Conservation (phyloP, 306 rosid species). For the Glycine latifolia region DNA sequence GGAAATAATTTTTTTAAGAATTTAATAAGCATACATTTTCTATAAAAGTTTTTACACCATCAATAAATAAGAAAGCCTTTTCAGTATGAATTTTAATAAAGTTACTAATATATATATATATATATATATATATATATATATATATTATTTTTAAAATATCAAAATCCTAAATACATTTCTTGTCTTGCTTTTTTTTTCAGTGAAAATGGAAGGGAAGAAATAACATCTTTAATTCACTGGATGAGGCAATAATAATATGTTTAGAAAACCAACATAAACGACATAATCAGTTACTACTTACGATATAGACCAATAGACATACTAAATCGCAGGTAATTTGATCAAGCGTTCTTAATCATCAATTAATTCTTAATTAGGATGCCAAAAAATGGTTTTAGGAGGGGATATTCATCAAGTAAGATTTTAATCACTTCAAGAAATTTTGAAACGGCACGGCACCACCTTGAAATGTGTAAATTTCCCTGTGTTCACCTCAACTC, state of each 20-base stretch:
- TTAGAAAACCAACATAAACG: background rate
- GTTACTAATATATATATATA: no score
- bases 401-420: background rate
- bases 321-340: background rate
- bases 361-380: no score
- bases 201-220: background rate
- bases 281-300: no score
- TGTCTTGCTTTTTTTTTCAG: background rate
- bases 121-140: no score
- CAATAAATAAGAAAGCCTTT: no score
- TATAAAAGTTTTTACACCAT: no score
- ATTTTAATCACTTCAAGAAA: background rate
- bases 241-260: background rate
- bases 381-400: background rate
- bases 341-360: background rate
- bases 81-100: no score
- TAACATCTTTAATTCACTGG: background rate
- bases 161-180: background rate
- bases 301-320: no score
- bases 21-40: no score
- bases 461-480: constrained; percentile 18
- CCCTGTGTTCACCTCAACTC: constrained; percentile 56
- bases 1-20: no score
- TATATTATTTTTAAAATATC: no score
- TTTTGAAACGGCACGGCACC: background rate